Percentiles rank a stretch among this genome's conserved stretches.
Conservation (phyloP, 1,284 basidiomycete genomes). For the Pyrrhoderma noxium region DNA sequence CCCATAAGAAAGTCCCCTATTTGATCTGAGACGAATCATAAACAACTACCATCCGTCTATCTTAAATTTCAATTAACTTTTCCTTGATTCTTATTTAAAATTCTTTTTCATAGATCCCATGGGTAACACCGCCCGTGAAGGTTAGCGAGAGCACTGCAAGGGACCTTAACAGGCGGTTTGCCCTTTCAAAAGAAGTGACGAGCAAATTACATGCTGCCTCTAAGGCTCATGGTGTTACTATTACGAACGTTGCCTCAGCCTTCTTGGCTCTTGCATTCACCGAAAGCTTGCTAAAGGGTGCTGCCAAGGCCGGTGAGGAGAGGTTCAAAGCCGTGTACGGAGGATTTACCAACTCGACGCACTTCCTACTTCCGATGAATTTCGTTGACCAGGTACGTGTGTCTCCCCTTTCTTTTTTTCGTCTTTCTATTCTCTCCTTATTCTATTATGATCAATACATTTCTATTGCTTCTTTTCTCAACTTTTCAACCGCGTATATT, state of each 20-base stretch:
- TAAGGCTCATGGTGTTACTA: neutral
- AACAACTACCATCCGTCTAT: neutral
- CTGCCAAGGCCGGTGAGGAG: neutral
- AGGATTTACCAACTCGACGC: neutral
- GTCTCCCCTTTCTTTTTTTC: neutral
- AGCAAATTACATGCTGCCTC: conserved; percentile 1
- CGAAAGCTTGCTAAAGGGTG: neutral
- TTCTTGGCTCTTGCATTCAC: conserved; percentile 1
- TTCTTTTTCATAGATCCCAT: neutral
- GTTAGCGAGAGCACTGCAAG: neutral
- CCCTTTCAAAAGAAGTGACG: conserved; percentile 1
- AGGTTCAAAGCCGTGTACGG: neutral
- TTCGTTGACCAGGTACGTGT: conserved; percentile 1
- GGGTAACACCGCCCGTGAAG: conserved; percentile 1
- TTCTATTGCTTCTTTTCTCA: too few species aligned
- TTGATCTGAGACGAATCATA: neutral
- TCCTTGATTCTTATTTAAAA: too few species aligned
- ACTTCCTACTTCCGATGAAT: neutral
- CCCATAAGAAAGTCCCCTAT: neutral
- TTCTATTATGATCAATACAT: too few species aligned
- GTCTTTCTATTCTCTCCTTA: neutral
- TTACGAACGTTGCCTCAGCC: conserved; percentile 1
- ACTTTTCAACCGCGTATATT: too few species aligned
- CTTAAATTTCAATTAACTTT: neutral
- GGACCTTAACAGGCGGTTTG: neutral